Base-by-base conservation (phyloP, 352 stramenopile genomes). In the Plasmopara viticola region DNA sequence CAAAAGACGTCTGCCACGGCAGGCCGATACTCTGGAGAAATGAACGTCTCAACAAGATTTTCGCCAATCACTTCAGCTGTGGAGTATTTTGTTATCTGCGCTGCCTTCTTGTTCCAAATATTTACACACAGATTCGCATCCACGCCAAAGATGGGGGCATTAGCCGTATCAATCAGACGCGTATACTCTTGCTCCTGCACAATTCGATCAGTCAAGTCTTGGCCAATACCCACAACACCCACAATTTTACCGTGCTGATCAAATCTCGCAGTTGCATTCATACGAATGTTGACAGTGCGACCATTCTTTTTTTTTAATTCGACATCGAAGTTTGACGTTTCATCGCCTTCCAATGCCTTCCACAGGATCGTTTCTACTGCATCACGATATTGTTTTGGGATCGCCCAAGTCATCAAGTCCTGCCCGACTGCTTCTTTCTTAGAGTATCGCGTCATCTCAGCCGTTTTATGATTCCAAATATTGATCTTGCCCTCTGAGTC, bases 61-160 rank as follows among this genome's bases (percentile, higher is more conserved):
- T 90, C 75, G 17, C 80, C 77, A 38, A 90, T 86, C 0, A 91
- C 83, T 53, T 95, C 83, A 18, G 72, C 65, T 3, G 71, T 89
- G 10, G 73, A 72, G 63, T 91, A 88, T 35, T 90, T 80, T 17
- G 87, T 93, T 52, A 96, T 89, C 41, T 97, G 74, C 0, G 78
- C 82, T 9, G 84, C 87, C 57, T 96, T 95, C 48, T 95, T 82
- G 67, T 97, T 96, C 88, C 88, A 94, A 56, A 95, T 95, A 53
- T 95, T 95, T 10, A 95, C 87, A 40, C 82, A 88, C 5, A 93
- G 66, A 38, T 91, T 77, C 0, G 67, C 66, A 63, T 97, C 86
- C n/a, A 96, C 83, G 42, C 86, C 88, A 59, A 97, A 95, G 44
- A 96, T 96, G 4, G 87, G 84, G 10, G 84, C 82, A 48, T 97